These are phyloP conservation scores for Colletotrichum spaethianum DNA, from an alignment of 2,329 filamentous ascomycete genomes.

Conservation along the genomic window DNA sequence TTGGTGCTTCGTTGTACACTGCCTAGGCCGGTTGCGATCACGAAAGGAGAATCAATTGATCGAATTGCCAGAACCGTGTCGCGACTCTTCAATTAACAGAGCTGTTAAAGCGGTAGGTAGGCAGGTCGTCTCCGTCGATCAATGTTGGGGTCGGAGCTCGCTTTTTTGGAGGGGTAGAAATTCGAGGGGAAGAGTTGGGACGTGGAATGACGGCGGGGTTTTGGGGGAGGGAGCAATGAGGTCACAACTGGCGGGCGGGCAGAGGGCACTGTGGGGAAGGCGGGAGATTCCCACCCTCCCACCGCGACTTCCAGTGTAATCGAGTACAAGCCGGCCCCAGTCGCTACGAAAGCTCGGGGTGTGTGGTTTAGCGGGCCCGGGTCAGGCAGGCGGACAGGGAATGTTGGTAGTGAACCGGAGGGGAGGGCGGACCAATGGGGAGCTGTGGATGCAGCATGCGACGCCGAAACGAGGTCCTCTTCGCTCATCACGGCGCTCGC, in stretches of 20 bases:
- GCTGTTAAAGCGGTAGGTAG: background rate
- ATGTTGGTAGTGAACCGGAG: background rate
- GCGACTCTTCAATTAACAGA: background rate
- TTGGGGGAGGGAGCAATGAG: constrained; percentile 22
- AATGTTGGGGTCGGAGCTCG: background rate
- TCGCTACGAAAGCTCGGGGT: background rate
- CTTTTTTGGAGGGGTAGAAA: constrained; percentile 20
- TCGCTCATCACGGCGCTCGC: background rate
- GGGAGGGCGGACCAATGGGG: constrained; percentile 16
- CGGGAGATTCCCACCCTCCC: constrained; percentile 5
- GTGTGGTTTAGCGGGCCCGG: constrained; percentile 7
- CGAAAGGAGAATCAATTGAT: background rate
- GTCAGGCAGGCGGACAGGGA: constrained; percentile 21
- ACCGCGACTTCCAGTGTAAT: background rate
- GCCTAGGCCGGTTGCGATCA: background rate
- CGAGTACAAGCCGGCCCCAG: background rate
- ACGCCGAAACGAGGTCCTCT: background rate
- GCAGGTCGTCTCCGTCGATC: constrained; percentile 1
- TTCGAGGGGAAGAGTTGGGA: constrained; percentile 2
- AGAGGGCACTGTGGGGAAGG: constrained; percentile 23
- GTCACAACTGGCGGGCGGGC: constrained; percentile 22
- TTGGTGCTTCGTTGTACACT: no score
- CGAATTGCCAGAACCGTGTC: background rate
- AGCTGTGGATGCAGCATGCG: constrained; percentile 14
- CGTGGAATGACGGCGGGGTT: constrained; percentile 28